Base-by-base conservation (phyloP, 495 filamentous ascomycete species). In the Melanomma pulvis-pyrius region DNA sequence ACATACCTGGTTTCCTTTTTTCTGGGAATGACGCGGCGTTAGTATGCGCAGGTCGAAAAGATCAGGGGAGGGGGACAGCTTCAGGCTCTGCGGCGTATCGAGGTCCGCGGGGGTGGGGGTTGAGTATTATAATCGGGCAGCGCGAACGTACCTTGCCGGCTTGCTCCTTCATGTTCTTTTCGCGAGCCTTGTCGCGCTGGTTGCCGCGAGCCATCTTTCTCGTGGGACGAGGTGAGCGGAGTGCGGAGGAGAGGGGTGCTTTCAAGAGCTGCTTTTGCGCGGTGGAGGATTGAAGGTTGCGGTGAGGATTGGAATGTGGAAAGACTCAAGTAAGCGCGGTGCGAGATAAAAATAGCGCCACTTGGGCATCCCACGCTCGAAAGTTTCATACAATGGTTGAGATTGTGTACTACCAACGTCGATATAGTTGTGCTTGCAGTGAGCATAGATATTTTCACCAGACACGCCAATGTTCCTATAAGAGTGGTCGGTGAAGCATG, bases 171-270 rank as follows among this genome's bases (percentile, higher is more conserved):
- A 85, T 83, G 72, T 82, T 88, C 79, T 92, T 92, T 78, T 90
- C 89, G 63, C 92, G 90, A 73, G 89, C 90, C 77, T 90, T 90
- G 59, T 96, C 92, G 73, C 92, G 86, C 82, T 97, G 92, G 75
- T 97, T 97, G 68, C 92, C 92, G 75, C 92, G 90, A 62, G 92
- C 86, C 92, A 97, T 97, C 30, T 39, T 63, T 50, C 13, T 54
- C 17, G 21, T 61, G 26, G 44, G 19, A 54, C 25, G 54, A 25
- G 28, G 24, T 44, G 26, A 59, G 26, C 26, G 7, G 48, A 51
- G 21, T 25, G 48, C 24, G 22, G 19, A 51, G 48, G 48, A 9
- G 15, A 24, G 26, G 7, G 2, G 48, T 25, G 26, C 17, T 26
- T 51, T 25, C 1, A 15, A 2, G 17, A 12, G 48, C 9, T 26